Conservation (phyloP, 1,284 basidiomycete genomes). For the Irpex sp. region DNA sequence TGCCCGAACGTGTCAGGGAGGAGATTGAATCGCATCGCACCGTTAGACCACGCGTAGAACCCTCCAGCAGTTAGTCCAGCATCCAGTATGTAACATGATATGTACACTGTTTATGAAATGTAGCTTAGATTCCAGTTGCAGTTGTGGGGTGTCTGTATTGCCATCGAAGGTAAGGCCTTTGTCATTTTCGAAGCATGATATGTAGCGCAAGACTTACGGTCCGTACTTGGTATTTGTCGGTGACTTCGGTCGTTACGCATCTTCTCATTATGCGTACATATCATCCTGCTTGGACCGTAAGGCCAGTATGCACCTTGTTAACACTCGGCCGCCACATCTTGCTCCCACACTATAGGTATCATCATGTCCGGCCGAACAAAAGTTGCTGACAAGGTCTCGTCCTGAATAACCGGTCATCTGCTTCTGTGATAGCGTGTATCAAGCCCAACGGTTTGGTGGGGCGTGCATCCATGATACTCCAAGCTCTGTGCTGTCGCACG, state of each 20-base stretch:
- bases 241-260: no score
- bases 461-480: neutral
- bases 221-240: no score
- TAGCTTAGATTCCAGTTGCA: neutral
- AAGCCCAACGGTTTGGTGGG: neutral
- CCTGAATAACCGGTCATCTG: neutral
- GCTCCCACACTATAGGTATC: no score
- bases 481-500: neutral
- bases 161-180: no score
- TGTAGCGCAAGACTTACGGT: no score
- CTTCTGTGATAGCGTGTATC: neutral
- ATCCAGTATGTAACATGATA: neutral
- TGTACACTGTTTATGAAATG: neutral
- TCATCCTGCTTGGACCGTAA: no score
- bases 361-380: no score
- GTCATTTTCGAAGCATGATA: no score
- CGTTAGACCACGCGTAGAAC: neutral
- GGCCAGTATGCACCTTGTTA: no score
- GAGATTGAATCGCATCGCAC: neutral
- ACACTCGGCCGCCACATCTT: no score
- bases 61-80: neutral
- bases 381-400: neutral
- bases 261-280: no score
- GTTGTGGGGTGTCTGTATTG: no score
- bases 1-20: slow-evolving; percentile 58